Conservation (phyloP, 2,329 filamentous ascomycete genomes). For the Cadophora malorum region DNA sequence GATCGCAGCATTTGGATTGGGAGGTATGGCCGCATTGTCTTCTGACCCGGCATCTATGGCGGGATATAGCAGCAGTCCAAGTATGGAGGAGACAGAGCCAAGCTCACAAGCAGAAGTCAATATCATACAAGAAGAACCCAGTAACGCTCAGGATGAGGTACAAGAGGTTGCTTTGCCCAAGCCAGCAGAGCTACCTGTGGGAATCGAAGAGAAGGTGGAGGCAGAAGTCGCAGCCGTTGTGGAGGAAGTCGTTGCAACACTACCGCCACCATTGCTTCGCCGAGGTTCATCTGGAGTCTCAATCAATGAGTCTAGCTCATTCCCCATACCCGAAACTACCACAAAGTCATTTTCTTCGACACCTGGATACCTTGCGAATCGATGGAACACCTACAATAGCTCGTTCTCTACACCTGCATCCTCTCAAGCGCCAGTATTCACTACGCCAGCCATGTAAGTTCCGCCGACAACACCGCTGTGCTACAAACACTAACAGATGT, state of each 20-base stretch:
- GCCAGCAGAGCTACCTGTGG: slow-evolving; percentile 9
- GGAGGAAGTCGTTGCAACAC: slow-evolving; percentile 8
- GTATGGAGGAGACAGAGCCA: slow-evolving; percentile 27
- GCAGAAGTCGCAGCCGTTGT: slow-evolving; percentile 6
- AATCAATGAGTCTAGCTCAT: slow-evolving; percentile 28
- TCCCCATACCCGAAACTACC: slow-evolving; percentile 31
- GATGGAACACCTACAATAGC: slow-evolving; percentile 58
- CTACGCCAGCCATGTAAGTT: slow-evolving; percentile 54
- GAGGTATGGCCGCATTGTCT: slow-evolving; percentile 46
- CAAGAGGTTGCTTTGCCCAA: slow-evolving; percentile 17
- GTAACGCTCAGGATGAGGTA: slow-evolving; percentile 23
- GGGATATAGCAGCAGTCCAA: slow-evolving; percentile 37
- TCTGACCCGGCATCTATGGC: slow-evolving; percentile 40
- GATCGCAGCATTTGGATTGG: slow-evolving; percentile 65
- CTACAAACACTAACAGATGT: slow-evolving; percentile 19
- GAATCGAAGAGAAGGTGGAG: slow-evolving; percentile 19
- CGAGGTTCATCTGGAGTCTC: slow-evolving; percentile 27
- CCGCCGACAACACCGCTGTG: background rate
- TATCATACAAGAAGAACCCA: slow-evolving; percentile 27
- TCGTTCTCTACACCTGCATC: slow-evolving; percentile 58
- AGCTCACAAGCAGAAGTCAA: slow-evolving; percentile 29
- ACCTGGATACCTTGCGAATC: slow-evolving; percentile 52
- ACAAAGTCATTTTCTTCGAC: slow-evolving; percentile 43
- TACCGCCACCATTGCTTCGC: slow-evolving; percentile 24
- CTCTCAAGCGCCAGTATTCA: slow-evolving; percentile 41